These are phyloP conservation scores for Mycosarcoma mackinlayi DNA, from an alignment of 1,284 basidiomycete species.

Conservation along the genomic window DNA sequence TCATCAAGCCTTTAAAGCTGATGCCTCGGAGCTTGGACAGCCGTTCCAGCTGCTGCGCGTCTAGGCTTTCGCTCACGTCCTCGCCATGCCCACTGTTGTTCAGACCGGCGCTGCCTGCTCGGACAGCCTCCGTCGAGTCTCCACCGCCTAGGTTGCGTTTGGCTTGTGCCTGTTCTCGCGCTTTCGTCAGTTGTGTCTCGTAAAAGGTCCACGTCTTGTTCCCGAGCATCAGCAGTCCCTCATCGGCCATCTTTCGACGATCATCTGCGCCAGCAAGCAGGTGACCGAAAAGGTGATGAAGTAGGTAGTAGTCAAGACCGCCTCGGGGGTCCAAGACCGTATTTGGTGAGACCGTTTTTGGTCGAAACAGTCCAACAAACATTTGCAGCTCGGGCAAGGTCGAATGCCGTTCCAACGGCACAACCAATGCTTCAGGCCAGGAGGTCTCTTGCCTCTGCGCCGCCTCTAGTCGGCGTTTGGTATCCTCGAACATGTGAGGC, in stretches of 20 bases:
- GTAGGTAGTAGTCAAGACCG: constrained; percentile 45
- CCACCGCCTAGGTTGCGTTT: constrained; percentile 1
- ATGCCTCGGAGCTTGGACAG: constrained; percentile 27
- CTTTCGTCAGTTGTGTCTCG: constrained; percentile 33
- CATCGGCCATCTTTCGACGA: constrained; percentile 18
- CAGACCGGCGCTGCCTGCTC: constrained; percentile 7
- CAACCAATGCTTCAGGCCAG: constrained; percentile 39
- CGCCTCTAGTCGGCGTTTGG: constrained; percentile 70
- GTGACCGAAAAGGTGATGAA: constrained; percentile 46
- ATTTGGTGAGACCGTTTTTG: constrained; percentile 44
- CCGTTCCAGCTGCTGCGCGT: constrained; percentile 20
- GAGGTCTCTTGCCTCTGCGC: constrained; percentile 31
- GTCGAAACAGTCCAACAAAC: constrained; percentile 79
- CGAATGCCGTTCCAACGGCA: constrained; percentile 83
- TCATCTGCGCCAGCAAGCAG: constrained; percentile 26
- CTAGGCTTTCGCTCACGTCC: constrained; percentile 17
- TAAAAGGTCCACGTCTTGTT: constrained; percentile 43
- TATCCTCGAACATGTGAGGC: constrained; percentile 74
- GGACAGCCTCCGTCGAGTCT: constrained; percentile 33
- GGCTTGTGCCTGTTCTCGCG: constrained; percentile 22
- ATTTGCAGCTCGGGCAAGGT: constrained; percentile 82
- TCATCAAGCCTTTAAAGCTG: constrained; percentile 43
- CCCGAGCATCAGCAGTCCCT: constrained; percentile 40
- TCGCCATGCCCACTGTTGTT: not conserved
- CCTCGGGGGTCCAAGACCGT: constrained; percentile 44